phyloP scores from a whole-genome alignment of 768 basidiomycete species.

The Fibroporia radiculosa region DNA sequence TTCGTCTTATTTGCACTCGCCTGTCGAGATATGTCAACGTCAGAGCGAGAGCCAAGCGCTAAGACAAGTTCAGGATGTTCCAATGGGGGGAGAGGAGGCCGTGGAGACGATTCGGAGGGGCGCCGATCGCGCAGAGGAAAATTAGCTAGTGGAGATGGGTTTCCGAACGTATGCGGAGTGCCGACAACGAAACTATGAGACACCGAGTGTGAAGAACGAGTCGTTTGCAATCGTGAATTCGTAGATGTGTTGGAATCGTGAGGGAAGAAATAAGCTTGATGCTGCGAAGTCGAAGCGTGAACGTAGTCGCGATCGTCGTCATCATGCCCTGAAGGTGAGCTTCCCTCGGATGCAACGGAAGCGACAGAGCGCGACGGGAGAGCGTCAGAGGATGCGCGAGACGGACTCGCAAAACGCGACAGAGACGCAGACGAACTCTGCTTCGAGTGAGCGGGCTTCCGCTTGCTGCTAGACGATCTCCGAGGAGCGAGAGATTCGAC shows the following conservation, averaged over 20 bases:
- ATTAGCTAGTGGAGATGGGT: conserved; percentile 33
- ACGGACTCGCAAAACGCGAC: neutral
- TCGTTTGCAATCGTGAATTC: neutral
- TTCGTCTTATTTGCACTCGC: conserved; percentile 1
- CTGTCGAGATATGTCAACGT: conserved; percentile 8
- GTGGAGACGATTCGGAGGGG: conserved; percentile 25
- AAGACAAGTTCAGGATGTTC: conserved; percentile 30
- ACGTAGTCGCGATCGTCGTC: neutral
- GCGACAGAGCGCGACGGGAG: neutral
- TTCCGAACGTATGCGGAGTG: conserved; percentile 36
- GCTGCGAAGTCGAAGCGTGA: neutral
- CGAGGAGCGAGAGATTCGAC: conserved; percentile 5
- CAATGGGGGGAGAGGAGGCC: conserved; percentile 50
- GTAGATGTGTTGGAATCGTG: conserved; percentile 6
- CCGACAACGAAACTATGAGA: conserved; percentile 12
- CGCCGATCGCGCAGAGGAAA: conserved; percentile 6
- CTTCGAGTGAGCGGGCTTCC: neutral
- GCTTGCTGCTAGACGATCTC: conserved; percentile 8
- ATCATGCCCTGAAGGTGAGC: neutral
- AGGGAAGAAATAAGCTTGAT: neutral
- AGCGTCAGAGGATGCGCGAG: neutral
- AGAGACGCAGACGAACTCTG: neutral
- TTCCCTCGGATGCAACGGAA: neutral
- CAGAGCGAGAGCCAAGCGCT: conserved; percentile 16
- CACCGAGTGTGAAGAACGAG: conserved; percentile 7